These are phyloP conservation scores for Septoria linicola DNA, from an alignment of 2,329 filamentous ascomycete genomes.

Conservation along the genomic window DNA sequence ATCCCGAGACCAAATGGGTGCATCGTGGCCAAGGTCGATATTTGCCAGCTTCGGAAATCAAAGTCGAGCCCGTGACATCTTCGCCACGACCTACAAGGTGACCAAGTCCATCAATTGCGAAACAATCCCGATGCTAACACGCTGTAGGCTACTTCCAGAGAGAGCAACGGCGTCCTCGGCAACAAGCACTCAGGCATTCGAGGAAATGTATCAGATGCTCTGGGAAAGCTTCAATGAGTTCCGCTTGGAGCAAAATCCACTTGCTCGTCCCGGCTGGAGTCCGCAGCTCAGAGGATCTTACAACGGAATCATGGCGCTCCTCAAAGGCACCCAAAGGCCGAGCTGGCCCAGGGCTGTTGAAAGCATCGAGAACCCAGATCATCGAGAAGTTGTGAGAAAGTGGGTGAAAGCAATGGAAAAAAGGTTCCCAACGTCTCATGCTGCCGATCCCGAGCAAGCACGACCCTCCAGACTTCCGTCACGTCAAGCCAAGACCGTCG, in stretches of 20 bases:
- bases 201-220: constrained; percentile 20
- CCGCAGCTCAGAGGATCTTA: constrained; percentile 21
- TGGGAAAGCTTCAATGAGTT: constrained; percentile 20
- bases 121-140: constrained; percentile 7
- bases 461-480: constrained; percentile 6
- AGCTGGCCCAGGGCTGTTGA: constrained; percentile 16
- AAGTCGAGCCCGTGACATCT: constrained; percentile 9
- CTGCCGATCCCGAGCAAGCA: not conserved
- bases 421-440: constrained; percentile 11
- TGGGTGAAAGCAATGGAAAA: constrained; percentile 25
- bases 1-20: constrained; percentile 36
- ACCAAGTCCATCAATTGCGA: not conserved
- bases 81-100: constrained; percentile 24
- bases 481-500: constrained; percentile 23
- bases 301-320: constrained; percentile 18
- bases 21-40: constrained; percentile 39
- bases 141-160: constrained; percentile 18
- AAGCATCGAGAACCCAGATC: constrained; percentile 11
- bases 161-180: constrained; percentile 14
- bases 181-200: constrained; percentile 15
- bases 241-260: constrained; percentile 21
- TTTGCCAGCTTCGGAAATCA: constrained; percentile 29
- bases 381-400: constrained; percentile 17
- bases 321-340: constrained; percentile 21
- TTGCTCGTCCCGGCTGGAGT: constrained; percentile 23